Evolutionary conservation across 129 eudicot genomes (phyloP).

Genomic region (Chrysanthemum lavandulifolium): DNA sequence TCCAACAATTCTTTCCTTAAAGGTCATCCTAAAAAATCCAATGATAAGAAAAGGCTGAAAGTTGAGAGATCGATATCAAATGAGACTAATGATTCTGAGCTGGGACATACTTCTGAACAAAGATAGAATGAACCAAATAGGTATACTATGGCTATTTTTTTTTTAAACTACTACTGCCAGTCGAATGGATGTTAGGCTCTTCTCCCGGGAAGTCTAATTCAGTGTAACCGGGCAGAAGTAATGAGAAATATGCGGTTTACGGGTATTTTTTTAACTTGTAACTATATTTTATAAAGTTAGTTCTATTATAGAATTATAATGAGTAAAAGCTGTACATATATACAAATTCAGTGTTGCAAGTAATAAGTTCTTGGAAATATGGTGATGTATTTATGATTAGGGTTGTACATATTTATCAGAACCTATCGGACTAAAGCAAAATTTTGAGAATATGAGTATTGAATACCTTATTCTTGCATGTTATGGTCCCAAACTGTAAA

Average conservation of each 20-base stretch:
- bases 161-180: too few relatives aligned
- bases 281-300: constrained; percentile 2
- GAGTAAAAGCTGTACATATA: constrained; percentile 23
- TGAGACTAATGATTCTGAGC: constrained; percentile 35
- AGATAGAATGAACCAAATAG: constrained; percentile 17
- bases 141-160: background rate
- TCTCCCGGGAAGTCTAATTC: too few relatives aligned
- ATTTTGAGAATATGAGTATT: too few relatives aligned
- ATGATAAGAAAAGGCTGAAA: constrained; percentile 61
- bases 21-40: too few relatives aligned
- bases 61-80: constrained; percentile 41
- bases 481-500: too few relatives aligned
- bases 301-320: constrained; percentile 9
- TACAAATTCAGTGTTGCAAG: background rate
- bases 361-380: too few relatives aligned
- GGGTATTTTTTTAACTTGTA: constrained; percentile 16
- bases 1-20: too few relatives aligned
- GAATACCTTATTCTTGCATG: too few relatives aligned
- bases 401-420: too few relatives aligned
- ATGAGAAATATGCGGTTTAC: background rate
- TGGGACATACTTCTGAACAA: constrained; percentile 33
- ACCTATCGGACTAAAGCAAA: too few relatives aligned
- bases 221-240: background rate
- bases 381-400: too few relatives aligned
- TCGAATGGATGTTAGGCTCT: too few relatives aligned